Base-by-base conservation (phyloP, 1,284 basidiomycete species). In the Ceratorhiza oryzae-sativae region DNA sequence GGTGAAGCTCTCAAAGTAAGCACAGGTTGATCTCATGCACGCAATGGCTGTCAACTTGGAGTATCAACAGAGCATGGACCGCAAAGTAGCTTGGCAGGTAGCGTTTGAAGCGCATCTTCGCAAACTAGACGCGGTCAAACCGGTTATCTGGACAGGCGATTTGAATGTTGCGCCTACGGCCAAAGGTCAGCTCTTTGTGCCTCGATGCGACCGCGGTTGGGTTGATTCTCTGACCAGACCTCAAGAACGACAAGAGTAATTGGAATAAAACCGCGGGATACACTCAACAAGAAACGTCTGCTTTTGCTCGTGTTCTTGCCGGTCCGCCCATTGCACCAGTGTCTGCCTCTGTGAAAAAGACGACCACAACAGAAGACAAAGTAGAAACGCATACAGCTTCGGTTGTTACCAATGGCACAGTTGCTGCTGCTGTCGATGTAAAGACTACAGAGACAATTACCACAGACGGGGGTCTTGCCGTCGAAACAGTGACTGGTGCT, bases 91-190 rank as follows among this genome's bases (percentile, higher is more conserved):
- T 72, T 94, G 93, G 92, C 91, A 93, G 73, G 78, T 79, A 15
- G 88, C 93, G 77, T 93, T 94, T 76, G 88, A 90, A 62, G 75
- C 81, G 1, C 90, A 95, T 77, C 84, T 95, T 18, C 86, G 87
- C 2, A 84, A 86, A 23, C 82, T 94, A 12, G 91, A 94, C 79
- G 84, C 83, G 72, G 86, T 85, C 76, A 95, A 95, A 77, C 90
- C 93, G 2, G 90, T 95, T 10, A 90, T 96, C 72, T 96, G 94
- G 94, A 84, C 86, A n/a, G 94, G 94, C 30, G 94, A 96, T 79
- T 78, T 95, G 74, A 96, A 96, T 76, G 92, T 94, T 36, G 92
- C 94, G 1, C 91, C 91, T 2, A 91, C 90, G 0, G 88, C 84
- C 68, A 83, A 86, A 68, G 91, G 91, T 89, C 42, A 4, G 20